These are phyloP conservation scores for Elaeis guineensis DNA, from an alignment of 176 grass and related monocot genomes.

Conservation along the genomic window DNA sequence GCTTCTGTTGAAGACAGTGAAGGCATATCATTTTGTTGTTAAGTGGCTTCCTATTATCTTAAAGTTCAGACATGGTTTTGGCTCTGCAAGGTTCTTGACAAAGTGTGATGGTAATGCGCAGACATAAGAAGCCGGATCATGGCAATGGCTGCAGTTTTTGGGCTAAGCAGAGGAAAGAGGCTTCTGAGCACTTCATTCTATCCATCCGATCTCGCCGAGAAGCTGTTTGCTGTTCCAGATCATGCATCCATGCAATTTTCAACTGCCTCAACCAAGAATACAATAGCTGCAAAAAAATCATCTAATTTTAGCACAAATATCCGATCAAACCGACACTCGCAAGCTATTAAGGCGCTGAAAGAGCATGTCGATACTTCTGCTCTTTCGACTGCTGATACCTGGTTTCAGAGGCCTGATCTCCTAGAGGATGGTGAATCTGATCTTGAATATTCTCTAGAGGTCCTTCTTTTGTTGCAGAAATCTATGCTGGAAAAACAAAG, in stretches of 20 bases:
- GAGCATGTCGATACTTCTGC: conserved; percentile 32
- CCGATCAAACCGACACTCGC: conserved; percentile 36
- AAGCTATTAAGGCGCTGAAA: conserved; percentile 63
- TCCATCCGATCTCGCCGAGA: conserved; percentile 35
- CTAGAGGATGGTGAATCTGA: conserved; percentile 9
- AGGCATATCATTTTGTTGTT: no score
- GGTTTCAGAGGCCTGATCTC: background rate
- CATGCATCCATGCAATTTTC: conserved; percentile 31
- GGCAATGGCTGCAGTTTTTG: conserved; percentile 70
- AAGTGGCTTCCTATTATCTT: no score
- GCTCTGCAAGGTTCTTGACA: background rate
- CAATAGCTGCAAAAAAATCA: conserved; percentile 32
- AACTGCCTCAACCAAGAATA: conserved; percentile 20
- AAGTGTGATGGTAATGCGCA: conserved; percentile 1
- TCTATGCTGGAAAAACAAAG: conserved; percentile 98
- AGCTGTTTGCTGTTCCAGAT: conserved; percentile 31
- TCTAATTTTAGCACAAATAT: conserved; percentile 26
- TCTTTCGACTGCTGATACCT: background rate
- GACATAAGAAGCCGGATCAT: conserved; percentile 31
- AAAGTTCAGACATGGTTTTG: background rate
- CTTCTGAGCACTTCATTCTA: conserved; percentile 61
- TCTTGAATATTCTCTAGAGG: conserved; percentile 57
- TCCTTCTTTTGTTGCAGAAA: conserved; percentile 66
- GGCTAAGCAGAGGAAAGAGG: conserved; percentile 75
- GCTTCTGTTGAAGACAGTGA: no score